A percentile compares a stretch with the other conserved stretches of the same genome.
phyloP scores from a whole-genome alignment of 306 rosid species.

The Fragaria nilgerrensis region DNA sequence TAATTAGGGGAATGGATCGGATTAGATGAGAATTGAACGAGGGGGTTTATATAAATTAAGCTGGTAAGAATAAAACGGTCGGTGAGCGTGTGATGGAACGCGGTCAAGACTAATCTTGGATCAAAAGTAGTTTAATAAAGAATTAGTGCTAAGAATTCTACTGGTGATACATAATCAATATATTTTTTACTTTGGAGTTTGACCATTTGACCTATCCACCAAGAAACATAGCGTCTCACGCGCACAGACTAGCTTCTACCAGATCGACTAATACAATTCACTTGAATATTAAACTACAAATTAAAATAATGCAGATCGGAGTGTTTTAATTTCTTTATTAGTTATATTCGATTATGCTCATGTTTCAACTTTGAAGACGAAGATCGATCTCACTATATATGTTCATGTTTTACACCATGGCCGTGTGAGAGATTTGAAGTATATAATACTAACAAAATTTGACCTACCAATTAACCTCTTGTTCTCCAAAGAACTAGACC shows the following conservation, averaged over 20 bases:
- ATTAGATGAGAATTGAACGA: background rate
- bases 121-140: background rate
- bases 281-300: background rate
- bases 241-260: background rate
- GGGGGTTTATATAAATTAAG: background rate
- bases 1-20: background rate
- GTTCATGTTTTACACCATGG: background rate
- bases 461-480: slow-evolving; percentile 7
- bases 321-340: background rate
- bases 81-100: background rate
- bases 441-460: background rate
- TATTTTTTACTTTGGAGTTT: background rate
- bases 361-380: slow-evolving; percentile 7
- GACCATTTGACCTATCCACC: slow-evolving; percentile 15
- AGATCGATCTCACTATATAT: background rate
- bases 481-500: background rate
- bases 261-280: background rate
- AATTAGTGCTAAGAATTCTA: background rate
- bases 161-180: background rate
- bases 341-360: background rate
- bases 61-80: background rate
- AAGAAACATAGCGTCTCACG: background rate
- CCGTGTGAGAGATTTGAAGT: background rate
- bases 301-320: background rate
- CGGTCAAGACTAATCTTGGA: background rate